Conservation (phyloP, 768 basidiomycete genomes). For the Lentinula detonsa region DNA sequence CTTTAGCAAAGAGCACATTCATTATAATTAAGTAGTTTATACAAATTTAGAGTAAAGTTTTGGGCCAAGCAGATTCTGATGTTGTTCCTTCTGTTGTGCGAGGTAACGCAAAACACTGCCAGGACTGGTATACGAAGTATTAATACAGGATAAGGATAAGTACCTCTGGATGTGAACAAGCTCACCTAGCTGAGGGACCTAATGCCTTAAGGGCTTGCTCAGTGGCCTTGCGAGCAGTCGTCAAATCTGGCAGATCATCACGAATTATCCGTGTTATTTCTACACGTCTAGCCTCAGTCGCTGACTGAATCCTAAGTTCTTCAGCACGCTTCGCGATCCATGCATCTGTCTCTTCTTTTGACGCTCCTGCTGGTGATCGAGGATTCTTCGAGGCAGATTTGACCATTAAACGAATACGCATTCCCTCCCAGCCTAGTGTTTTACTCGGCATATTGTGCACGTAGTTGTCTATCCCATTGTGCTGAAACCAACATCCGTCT, state of each 20-base stretch:
- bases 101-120: slow-evolving; percentile 6
- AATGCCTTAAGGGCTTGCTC: background rate
- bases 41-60: background rate
- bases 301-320: background rate
- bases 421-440: slow-evolving; percentile 36
- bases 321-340: background rate
- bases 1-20: too few relatives aligned
- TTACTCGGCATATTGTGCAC: slow-evolving; percentile 40
- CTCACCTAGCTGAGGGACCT: slow-evolving; percentile 4
- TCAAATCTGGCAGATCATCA: background rate
- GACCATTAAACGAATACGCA: slow-evolving; percentile 39
- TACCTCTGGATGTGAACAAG: background rate
- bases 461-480: slow-evolving; percentile 71
- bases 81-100: background rate
- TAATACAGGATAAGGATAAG: background rate
- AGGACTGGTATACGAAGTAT: slow-evolving; percentile 1
- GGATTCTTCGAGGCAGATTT: slow-evolving; percentile 13
- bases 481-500: slow-evolving; percentile 24
- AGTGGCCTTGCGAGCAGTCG: background rate
- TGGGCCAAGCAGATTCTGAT: background rate
- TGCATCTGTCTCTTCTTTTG: background rate
- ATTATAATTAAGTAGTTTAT: background rate
- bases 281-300: background rate
- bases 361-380: background rate
- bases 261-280: background rate